Percentiles rank a stretch among this genome's conserved stretches.
phyloP scores from a whole-genome alignment of 176 grass and related monocot species.

The Saccharum spontaneum region DNA sequence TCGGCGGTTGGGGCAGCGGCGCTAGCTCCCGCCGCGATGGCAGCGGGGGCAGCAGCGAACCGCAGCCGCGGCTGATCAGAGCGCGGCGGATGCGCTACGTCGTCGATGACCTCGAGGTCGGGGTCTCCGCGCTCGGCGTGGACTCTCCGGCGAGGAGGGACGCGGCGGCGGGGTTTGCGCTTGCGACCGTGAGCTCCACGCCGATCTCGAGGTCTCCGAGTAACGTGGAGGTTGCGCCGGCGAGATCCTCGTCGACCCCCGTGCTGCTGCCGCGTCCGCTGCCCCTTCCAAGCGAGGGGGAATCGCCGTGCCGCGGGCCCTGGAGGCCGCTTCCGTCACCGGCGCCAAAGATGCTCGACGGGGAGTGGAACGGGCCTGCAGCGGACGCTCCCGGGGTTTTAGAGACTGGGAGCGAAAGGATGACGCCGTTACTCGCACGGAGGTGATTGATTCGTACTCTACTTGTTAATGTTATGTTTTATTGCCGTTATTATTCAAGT shows the following conservation, averaged over 20 bases:
- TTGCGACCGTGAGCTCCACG: slow-evolving; percentile 38
- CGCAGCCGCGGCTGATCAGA: slow-evolving; percentile 60
- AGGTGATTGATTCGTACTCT: slow-evolving; percentile 33
- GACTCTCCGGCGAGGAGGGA: slow-evolving; percentile 28
- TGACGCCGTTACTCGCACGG: not conserved
- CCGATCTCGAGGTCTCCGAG: slow-evolving; percentile 53
- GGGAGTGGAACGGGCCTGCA: slow-evolving; percentile 12
- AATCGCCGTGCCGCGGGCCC: slow-evolving; percentile 2
- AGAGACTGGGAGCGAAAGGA: slow-evolving; percentile 33
- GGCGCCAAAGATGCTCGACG: slow-evolving; percentile 26
- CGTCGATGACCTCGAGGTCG: slow-evolving; percentile 56
- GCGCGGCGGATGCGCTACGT: slow-evolving; percentile 52
- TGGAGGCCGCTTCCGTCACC: slow-evolving; percentile 48
- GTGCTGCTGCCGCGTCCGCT: slow-evolving; percentile 45
- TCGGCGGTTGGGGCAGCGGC: not conserved
- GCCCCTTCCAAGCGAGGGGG: slow-evolving; percentile 45
- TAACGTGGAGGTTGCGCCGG: slow-evolving; percentile 34
- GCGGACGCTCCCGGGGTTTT: not conserved
- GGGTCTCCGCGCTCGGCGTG: slow-evolving; percentile 40
- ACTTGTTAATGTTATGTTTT: not conserved
- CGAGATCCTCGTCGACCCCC: slow-evolving; percentile 61
- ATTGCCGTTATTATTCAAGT: not conserved
- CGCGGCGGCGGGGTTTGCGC: not conserved
- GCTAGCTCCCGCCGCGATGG: slow-evolving; percentile 24
- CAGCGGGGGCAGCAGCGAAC: slow-evolving; percentile 11